Base-by-base conservation (phyloP, 306 rosid species). In the Hippophae gyantsensis region DNA sequence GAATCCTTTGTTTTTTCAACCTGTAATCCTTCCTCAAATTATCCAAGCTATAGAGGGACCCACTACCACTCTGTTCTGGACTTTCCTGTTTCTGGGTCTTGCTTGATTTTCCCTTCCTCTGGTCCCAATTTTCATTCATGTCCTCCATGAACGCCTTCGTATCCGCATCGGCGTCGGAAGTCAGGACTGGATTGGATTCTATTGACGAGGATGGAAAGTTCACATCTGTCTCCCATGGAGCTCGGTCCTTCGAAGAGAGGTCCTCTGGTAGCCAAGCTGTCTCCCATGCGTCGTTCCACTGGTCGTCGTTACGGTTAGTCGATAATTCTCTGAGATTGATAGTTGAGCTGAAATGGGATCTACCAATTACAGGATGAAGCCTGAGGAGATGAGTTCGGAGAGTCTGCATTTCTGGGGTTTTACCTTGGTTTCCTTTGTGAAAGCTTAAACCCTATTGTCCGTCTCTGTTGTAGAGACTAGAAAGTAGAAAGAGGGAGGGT, bases 241-340 rank as follows among this genome's bases (percentile, higher is more conserved):
- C 81, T 25, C 82, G 78, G 40, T 65, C 44, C 69, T 71, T 81
- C 6, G 78, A 77, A 9, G 80, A 72, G 26, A 85, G 70, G 54
- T 87, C 96, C 56, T 84, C 93, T 13, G 98, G 98, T 0, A 92
- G 74, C 98, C 98, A 92, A 42, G 98, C 92, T 2, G 93, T 71
- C 53, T 88, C 98, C 98, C 98, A 92, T 0, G 98, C 83, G 27
- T 83, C 88, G 40, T 92, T 92, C 98, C 96, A 92, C 50, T 87
- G 95, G 41, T 85, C 89, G 50, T 82, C 87, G 70, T 79, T 50
- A 25, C 80, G 64, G 14, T 69, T 57, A 14, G 61, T 59, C 7
- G 74, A 76, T 13, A 64, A 56, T 11, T 58, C 8, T 66, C 60
- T 60, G 58, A 42, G 42, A 64, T 48, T 54, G 64, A 42, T 10